Conservation (phyloP, 2,329 filamentous ascomycete genomes). For the Penicillium sp. region DNA sequence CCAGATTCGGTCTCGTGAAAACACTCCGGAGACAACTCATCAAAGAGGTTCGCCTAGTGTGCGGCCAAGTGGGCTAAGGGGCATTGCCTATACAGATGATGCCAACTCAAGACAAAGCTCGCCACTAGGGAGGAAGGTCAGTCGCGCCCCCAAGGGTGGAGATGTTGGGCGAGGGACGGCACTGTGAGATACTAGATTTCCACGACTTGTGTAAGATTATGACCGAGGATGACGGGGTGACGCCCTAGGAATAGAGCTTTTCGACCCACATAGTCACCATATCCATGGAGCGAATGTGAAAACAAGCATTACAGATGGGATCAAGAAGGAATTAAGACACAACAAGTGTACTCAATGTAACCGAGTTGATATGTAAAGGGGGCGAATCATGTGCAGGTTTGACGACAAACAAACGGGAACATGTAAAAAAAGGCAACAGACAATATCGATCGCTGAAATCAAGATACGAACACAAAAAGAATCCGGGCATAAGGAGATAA, state of each 20-base stretch:
- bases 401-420: slow-evolving; percentile 11
- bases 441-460: slow-evolving; percentile 31
- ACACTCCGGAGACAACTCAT: slow-evolving; percentile 40
- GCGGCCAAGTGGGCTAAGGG: slow-evolving; percentile 31
- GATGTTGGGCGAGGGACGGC: slow-evolving; percentile 39
- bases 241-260: background rate
- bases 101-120: slow-evolving; percentile 34
- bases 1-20: slow-evolving; percentile 41
- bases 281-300: background rate
- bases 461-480: slow-evolving; percentile 21
- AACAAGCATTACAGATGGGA: slow-evolving; percentile 1
- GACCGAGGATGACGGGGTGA: background rate
- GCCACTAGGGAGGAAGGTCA: slow-evolving; percentile 43
- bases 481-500: slow-evolving; percentile 23
- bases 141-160: slow-evolving; percentile 38
- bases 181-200: slow-evolving; percentile 12
- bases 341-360: slow-evolving; percentile 14
- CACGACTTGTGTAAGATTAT: slow-evolving; percentile 13
- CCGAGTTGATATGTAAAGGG: slow-evolving; percentile 25
- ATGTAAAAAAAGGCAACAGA: slow-evolving; percentile 18
- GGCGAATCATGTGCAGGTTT: slow-evolving; percentile 25
- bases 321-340: background rate
- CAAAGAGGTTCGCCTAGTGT: slow-evolving; percentile 32
- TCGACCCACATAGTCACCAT: background rate
- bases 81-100: slow-evolving; percentile 30